A percentile compares a stretch with the other conserved stretches of the same genome.
These are phyloP conservation scores for Hygrophoropsis aurantiaca DNA, from an alignment of 768 basidiomycete genomes.

Conservation along the genomic window DNA sequence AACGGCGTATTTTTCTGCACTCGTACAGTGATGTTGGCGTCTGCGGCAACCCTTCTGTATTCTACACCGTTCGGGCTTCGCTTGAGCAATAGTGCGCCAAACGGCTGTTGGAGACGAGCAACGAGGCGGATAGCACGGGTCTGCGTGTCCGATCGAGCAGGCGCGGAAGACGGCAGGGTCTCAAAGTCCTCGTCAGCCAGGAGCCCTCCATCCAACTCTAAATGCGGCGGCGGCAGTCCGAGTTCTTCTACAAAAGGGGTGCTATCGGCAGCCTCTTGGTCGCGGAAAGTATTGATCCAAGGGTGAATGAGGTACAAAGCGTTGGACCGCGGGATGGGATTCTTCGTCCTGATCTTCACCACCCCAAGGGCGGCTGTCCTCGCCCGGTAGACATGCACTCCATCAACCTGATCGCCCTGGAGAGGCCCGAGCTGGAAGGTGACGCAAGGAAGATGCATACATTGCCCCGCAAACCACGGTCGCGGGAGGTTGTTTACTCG, in stretches of 20 bases:
- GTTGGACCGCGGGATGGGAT: constrained; percentile 6
- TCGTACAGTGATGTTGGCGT: constrained; percentile 10
- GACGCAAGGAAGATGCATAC: constrained; percentile 14
- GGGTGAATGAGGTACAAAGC: constrained; percentile 10
- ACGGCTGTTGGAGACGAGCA: constrained; percentile 6
- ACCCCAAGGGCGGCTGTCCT: neutral
- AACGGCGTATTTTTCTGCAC: neutral
- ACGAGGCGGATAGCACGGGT: neutral
- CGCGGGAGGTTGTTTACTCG: too few relatives aligned
- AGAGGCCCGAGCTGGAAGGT: constrained; percentile 2
- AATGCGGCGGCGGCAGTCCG: neutral
- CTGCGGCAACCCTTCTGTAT: constrained; percentile 15
- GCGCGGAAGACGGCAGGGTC: neutral
- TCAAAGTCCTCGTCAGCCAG: neutral
- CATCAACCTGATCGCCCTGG: neutral
- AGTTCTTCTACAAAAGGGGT: constrained; percentile 7
- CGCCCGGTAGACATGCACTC: neutral
- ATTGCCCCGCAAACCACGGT: too few relatives aligned
- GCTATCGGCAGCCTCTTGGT: too few relatives aligned
- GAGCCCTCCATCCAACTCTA: neutral
- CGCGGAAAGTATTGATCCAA: constrained; percentile 7
- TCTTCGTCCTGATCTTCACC: constrained; percentile 7
- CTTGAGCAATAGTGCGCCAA: constrained; percentile 8
- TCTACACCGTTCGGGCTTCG: neutral
- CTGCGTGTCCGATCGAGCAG: neutral